Evolutionary conservation across 176 grass and related monocot genomes (phyloP), one percentile per base, ranked within the genome.

Genomic region (Oryza punctata): DNA sequence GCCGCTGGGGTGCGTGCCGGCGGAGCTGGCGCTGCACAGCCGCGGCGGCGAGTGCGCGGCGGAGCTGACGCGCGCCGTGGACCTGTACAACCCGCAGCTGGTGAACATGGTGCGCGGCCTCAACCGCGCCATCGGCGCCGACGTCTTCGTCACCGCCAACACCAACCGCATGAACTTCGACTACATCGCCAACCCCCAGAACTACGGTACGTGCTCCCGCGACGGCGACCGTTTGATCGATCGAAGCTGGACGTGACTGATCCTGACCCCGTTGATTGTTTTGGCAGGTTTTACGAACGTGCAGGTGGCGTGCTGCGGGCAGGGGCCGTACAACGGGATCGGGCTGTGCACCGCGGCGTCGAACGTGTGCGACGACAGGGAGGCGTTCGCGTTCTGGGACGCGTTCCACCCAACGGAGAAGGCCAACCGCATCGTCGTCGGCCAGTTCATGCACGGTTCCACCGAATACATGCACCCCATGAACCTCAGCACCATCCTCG

Each of bases 401-500:
- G 18, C 91, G 7, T 98, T 87, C 83, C 96, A 98, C 75, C 96
- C 96, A 7, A 87, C 92, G 6, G 96, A 98, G 96, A 67, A 61
- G 69, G 93, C 96, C 9, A 95, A 86, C 89, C 89, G 89, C 27
- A 82, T 98, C 87, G 85, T 98, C 44, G 95, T 98, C 70, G 24
- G 3, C 0, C 90, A 91, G 86, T 70, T 98, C 81, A 95, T 98
- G 92, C 77, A 66, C 5, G 95, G 95, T 0, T 78, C 80, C n/a
- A 63, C 75, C 1, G 95, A 94, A 18, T 93, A 91, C 84, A 98
- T 98, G 91, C 86, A 72, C 63, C 95, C 95, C 25, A 91, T 95
- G 91, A 98, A 98, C 87, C 84, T 98, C 84, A 93, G 91, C 90
- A 93, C 92, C 72, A 89, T 98, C 76, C 79, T 98, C 72, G 85